phyloP scores from a whole-genome alignment of 176 grass and related monocot genomes.

The Coix lacrymajobi region DNA sequence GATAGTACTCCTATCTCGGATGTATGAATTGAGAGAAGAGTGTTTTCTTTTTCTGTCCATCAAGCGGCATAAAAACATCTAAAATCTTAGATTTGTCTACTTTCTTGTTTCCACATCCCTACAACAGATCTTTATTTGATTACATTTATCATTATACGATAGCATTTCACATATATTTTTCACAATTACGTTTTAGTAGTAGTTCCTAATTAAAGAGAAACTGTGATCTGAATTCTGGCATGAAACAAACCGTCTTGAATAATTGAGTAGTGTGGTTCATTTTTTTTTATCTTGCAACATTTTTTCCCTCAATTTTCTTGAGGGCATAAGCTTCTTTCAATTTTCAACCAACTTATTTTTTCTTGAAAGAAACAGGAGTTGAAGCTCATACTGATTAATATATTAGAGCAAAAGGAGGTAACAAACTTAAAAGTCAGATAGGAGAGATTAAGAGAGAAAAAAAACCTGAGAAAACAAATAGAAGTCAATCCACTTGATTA shows the following conservation, averaged over 20 bases:
- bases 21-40: neutral
- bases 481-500: no score
- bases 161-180: neutral
- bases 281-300: neutral
- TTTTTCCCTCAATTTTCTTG: neutral
- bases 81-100: neutral
- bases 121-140: slow-evolving; percentile 11
- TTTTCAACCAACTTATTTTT: neutral
- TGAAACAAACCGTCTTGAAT: neutral
- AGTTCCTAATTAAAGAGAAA: neutral
- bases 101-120: neutral
- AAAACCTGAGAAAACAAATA: no score
- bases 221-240: neutral
- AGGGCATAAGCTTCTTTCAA: neutral
- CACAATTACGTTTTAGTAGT: neutral
- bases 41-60: neutral
- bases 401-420: no score
- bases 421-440: no score
- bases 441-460: no score
- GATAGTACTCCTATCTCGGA: neutral
- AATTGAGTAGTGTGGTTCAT: neutral
- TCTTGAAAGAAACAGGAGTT: no score
- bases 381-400: no score
- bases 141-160: neutral
- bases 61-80: neutral